phyloP scores from a whole-genome alignment of 2,329 filamentous ascomycete species.

The Alternaria gaisen region DNA sequence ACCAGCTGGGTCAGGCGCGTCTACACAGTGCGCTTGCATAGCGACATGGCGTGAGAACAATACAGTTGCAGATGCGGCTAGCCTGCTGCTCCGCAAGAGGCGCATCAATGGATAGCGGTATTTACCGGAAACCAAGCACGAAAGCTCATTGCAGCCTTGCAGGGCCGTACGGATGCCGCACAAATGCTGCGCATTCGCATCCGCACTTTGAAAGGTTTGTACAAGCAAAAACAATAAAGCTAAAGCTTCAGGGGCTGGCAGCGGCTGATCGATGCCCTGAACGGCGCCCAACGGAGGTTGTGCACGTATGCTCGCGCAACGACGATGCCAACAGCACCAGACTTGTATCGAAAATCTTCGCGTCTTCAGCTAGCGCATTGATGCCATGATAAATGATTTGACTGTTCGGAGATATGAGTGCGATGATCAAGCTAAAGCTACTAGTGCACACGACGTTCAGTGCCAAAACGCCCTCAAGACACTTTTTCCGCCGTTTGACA shows the following conservation, averaged over 20 bases:
- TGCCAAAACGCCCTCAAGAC: neutral
- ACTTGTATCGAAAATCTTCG: neutral
- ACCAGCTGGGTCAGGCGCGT: constrained; percentile 12
- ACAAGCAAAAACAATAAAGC: constrained; percentile 1
- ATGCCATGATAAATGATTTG: neutral
- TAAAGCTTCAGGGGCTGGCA: neutral
- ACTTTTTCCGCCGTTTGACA: constrained; percentile 6
- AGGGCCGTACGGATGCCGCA: neutral
- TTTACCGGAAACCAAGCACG: constrained; percentile 4
- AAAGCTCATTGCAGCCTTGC: neutral
- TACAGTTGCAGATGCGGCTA: constrained; percentile 10
- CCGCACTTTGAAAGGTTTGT: neutral
- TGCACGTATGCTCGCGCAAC: neutral
- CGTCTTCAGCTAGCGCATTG: neutral
- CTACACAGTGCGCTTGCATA: constrained; percentile 7
- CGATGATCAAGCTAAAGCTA: neutral
- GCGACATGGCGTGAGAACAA: constrained; percentile 15
- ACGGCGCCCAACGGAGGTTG: neutral
- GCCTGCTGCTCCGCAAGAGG: constrained; percentile 5
- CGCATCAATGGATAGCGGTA: constrained; percentile 8
- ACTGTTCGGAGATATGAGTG: neutral
- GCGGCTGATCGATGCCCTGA: neutral
- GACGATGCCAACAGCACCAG: neutral
- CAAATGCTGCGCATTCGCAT: neutral
- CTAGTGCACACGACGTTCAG: neutral